Evolutionary conservation across 352 stramenopile species (phyloP), one percentile per base, ranked within the genome.

Genomic region (Pythium aquatile): DNA sequence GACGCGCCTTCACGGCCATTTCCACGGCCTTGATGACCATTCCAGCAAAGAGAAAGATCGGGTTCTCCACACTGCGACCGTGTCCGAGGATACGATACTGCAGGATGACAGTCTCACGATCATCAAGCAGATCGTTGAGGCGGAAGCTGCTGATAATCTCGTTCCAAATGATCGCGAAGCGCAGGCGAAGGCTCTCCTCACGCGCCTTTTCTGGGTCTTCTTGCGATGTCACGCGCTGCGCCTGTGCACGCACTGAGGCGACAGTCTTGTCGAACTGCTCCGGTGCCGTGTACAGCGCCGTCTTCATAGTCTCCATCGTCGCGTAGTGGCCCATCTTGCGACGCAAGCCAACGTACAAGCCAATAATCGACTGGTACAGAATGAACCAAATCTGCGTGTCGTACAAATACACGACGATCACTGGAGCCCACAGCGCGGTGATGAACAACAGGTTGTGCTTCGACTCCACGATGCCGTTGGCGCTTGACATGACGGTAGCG

Each of bases 361-460:
- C 87, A 13, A 94, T 62, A 35, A 96, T 70, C 7, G 83, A 84
- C 61, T 96, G 87, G 61, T 82, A 91, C 33, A 95, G 42, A 39
- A 88, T 91, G 56, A 95, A 89, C 81, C 85, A 95, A 72, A 95
- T 95, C 75, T 95, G 86, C 14, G 81, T 65, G 63, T 95, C 86
- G 77, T 95, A 95, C 64, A 95, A 85, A 66, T 93, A 95, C 37
- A 95, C 86, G 30, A 93, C 70, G 48, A 95, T 78, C 39, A 91
- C 79, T 0, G 86, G 86, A 24, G 81, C 74, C 86, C 86, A 95
- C 7, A 95, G 59, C 28, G 83, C 84, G 5, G 72, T 20, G 47
- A 95, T 91, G 69, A 95, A 93, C 59, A 85, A 62, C 28, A 95
- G 51, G 72, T 95, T 95, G 72, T 93, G 83, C 9, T 81, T 78